phyloP scores from a whole-genome alignment of 2,329 filamentous ascomycete species.

The Sclerotinia sclerotiorum region DNA sequence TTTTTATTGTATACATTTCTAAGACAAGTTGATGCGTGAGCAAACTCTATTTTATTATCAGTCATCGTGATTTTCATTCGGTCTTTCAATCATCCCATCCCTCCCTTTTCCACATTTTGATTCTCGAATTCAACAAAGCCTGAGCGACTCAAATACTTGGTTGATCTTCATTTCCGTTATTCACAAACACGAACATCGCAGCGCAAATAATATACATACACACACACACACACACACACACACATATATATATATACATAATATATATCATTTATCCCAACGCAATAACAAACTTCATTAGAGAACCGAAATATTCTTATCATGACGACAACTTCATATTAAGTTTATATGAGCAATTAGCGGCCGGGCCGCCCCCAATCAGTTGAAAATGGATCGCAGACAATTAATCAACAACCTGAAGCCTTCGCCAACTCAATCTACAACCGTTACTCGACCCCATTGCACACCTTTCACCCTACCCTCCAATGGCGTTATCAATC shows the following conservation, averaged over 20 bases:
- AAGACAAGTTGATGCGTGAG: neutral
- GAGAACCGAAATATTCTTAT: neutral
- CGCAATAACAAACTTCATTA: neutral
- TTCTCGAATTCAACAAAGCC: neutral
- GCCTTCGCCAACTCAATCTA: constrained; percentile 34
- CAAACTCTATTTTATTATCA: neutral
- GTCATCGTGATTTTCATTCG: neutral
- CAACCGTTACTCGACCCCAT: constrained; percentile 45
- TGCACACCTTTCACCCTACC: constrained; percentile 65
- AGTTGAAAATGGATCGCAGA: constrained; percentile 35
- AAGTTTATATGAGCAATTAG: constrained; percentile 22
- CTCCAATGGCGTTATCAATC: constrained; percentile 52
- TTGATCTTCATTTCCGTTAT: neutral
- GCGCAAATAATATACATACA: neutral
- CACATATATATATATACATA: too few relatives aligned
- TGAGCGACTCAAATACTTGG: constrained; percentile 4
- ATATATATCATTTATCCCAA: neutral
- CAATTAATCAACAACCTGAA: constrained; percentile 36
- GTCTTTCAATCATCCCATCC: neutral
- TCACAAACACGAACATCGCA: neutral
- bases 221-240: neutral
- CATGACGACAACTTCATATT: constrained; percentile 25
- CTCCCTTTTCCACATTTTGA: neutral
- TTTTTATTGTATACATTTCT: neutral
- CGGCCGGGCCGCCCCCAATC: constrained; percentile 36